phyloP scores from a whole-genome alignment of 495 filamentous ascomycete genomes.

The Penicillium flavigenum region DNA sequence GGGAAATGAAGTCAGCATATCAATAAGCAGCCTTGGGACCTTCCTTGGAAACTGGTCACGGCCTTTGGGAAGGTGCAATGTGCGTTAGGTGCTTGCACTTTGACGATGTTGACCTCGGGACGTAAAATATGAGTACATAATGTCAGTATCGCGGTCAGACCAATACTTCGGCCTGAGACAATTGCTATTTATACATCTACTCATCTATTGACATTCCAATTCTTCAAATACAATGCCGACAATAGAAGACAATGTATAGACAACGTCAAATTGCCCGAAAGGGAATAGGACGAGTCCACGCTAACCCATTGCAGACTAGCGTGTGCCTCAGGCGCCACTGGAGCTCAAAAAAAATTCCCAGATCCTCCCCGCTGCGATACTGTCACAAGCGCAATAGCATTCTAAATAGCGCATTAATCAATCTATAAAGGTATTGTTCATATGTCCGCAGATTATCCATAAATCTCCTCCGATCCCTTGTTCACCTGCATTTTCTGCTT shows the following conservation, averaged over 20 bases:
- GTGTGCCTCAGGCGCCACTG: conserved; percentile 30
- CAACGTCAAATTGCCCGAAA: neutral
- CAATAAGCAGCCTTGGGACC: neutral
- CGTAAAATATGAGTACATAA: neutral
- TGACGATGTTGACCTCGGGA: neutral
- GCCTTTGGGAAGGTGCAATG: neutral
- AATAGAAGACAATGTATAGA: neutral
- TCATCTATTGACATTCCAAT: neutral
- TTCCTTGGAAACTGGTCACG: too few relatives aligned
- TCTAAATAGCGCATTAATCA: conserved; percentile 5
- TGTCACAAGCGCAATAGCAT: conserved; percentile 14
- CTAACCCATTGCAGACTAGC: conserved; percentile 14
- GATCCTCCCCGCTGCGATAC: conserved; percentile 32
- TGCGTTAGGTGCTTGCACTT: neutral
- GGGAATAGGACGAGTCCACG: neutral
- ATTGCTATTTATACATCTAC: neutral
- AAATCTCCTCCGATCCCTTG: neutral
- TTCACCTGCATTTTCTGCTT: neutral
- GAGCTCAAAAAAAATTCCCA: conserved; percentile 37
- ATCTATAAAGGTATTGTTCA: conserved; percentile 4
- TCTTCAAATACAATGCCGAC: neutral
- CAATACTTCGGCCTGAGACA: neutral
- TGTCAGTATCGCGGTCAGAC: neutral
- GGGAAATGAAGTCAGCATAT: neutral
- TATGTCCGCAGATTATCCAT: neutral